These are phyloP conservation scores for Vitis riparia DNA, from an alignment of 164 flowering plant genomes.

Conservation along the genomic window DNA sequence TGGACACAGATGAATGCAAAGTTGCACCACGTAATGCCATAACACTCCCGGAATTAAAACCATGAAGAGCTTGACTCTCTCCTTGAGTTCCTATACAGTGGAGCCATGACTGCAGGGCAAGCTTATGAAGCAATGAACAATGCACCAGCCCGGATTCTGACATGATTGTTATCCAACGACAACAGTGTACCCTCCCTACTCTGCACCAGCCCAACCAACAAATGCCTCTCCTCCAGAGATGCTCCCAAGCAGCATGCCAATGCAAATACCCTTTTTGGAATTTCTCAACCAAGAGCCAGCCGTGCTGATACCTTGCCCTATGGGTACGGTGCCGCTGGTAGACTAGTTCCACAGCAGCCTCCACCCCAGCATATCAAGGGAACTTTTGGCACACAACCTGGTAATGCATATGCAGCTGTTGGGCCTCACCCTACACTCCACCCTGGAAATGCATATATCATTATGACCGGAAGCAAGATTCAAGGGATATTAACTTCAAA, in stretches of 20 bases:
- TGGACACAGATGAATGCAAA: too few species aligned
- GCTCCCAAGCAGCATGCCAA: constrained; percentile 57
- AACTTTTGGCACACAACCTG: constrained; percentile 43
- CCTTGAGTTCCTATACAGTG: too few species aligned
- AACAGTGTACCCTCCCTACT: constrained; percentile 49
- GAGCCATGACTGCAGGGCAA: too few species aligned
- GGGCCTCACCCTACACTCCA: constrained; percentile 54
- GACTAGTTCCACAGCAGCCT: constrained; percentile 55
- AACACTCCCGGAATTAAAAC: too few species aligned
- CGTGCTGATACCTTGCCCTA: constrained; percentile 54
- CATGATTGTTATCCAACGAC: constrained; percentile 23
- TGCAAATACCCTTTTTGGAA: constrained; percentile 58
- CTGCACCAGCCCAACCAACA: constrained; percentile 45
- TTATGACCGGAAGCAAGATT: constrained; percentile 66
- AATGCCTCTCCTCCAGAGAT: constrained; percentile 51
- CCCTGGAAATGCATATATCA: constrained; percentile 57
- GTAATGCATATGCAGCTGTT: constrained; percentile 49
- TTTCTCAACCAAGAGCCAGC: constrained; percentile 46
- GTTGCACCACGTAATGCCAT: too few species aligned
- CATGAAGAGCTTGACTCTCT: too few species aligned
- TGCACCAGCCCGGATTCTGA: too few species aligned
- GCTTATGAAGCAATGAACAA: too few species aligned
- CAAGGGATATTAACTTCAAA: too few species aligned
- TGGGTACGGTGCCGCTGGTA: constrained; percentile 57
- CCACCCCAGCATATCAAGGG: constrained; percentile 56